Percentiles rank a stretch among this genome's conserved stretches.
Evolutionary conservation across 1,284 basidiomycete genomes (phyloP).

Genomic region (Sporisorium iseilematis-ciliati): DNA sequence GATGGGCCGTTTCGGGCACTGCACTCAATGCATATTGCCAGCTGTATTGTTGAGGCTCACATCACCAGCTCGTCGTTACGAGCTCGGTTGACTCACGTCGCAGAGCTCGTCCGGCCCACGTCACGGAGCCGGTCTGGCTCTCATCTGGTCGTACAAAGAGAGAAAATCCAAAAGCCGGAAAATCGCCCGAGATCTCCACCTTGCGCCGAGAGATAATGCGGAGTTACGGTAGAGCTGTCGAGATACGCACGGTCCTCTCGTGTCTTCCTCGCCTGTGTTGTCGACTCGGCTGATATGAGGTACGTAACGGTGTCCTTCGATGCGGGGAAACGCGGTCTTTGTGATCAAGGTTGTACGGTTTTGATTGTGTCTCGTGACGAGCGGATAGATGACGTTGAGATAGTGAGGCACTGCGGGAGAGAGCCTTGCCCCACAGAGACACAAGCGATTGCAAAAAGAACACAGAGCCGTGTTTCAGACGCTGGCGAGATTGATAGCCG

Average conservation of each 20-base stretch:
- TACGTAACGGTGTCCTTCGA: not conserved
- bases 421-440: not conserved
- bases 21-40: no score
- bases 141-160: no score
- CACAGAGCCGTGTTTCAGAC: not conserved
- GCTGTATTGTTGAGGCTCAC: no score
- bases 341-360: not conserved
- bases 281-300: not conserved
- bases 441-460: no score
- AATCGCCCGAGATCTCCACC: not conserved
- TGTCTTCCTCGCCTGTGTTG: no score
- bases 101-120: no score
- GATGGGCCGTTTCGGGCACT: no score
- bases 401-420: not conserved
- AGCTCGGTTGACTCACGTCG: no score
- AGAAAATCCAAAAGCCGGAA: not conserved
- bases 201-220: no score
- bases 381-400: not conserved
- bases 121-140: no score
- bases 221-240: conserved; percentile 8
- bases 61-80: no score
- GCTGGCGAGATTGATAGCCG: not conserved
- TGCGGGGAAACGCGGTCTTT: not conserved
- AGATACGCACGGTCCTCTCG: conserved; percentile 28
- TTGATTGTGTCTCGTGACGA: not conserved